Base-by-base conservation (phyloP, 768 basidiomycete species). In the Zangia roseola region DNA sequence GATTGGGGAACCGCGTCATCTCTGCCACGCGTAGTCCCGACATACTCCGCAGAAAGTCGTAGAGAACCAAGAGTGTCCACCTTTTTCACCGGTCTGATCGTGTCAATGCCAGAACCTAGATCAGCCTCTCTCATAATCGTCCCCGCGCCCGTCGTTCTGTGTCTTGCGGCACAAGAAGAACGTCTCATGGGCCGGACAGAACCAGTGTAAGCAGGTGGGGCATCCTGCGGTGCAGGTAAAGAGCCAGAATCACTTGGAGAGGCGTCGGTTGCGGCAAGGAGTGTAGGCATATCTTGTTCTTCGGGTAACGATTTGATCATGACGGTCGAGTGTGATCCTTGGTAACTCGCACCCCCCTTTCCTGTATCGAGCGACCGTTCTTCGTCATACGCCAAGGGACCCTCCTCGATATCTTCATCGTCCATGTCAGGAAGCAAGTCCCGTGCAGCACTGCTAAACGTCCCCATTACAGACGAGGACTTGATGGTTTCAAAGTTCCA, bases 401-500 rank as follows among this genome's bases (percentile, higher is more conserved):
- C 67, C 19, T 77, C 74, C 26, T 74, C 75, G 7, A 33, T 66
- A 47, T 82, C 80, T 47, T 83, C 83, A 33, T 74, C 70, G 13
- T 78, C 78, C 69, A 83, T 81, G 43, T 78, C 79, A 24, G 79
- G 78, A 69, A 80, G 74, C 20, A 88, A 69, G 59, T 90, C 87
- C 57, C 78, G 82, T 8, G 83, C 77, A 73, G 86, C 84, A 48
- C 79, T 84, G 42, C 83, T 80, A 62, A 86, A 83, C 3, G 88
- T 84, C 35, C 88, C 88, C 82, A 91, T 87, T 4, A 84, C 82
- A 24, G 83, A 77, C 9, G 80, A 73, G 5, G 86, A 78, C 50
- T 76, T 84, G 57, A 93, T 73, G 2, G 91, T 94, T 59, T 94
- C 94, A 64, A 98, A 98, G 65, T 89, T 91, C 97, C 95, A 98